Conservation (phyloP, 768 basidiomycete genomes). For the Hemileccinum impolitum region DNA sequence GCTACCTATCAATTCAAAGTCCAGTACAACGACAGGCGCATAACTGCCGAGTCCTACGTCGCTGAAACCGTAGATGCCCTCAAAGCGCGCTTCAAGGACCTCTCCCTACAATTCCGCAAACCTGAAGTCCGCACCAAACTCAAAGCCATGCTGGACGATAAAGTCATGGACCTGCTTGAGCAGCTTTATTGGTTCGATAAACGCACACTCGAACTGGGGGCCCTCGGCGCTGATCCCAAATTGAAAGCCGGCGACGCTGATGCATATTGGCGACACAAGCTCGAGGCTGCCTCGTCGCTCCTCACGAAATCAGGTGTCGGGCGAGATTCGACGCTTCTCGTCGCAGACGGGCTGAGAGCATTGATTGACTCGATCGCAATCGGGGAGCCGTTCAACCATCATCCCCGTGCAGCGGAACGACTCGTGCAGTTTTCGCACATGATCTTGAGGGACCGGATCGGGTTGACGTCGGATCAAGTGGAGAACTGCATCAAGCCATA, state of each 20-base stretch:
- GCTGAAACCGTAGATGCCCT: constrained; percentile 95
- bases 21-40: constrained; percentile 92
- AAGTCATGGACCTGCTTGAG: constrained; percentile 95
- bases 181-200: constrained; percentile 97
- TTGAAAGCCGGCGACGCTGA: constrained; percentile 75
- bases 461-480: constrained; percentile 95
- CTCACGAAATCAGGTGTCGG: constrained; percentile 97
- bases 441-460: constrained; percentile 90
- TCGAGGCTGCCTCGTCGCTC: constrained; percentile 89
- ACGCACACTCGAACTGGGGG: constrained; percentile 70
- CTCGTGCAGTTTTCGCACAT: constrained; percentile 90
- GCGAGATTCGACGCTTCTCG: constrained; percentile 88
- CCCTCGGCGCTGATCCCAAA: constrained; percentile 65
- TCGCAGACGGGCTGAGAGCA: constrained; percentile 87
- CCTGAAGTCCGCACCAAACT: constrained; percentile 86
- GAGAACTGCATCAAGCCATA: constrained; percentile 99
- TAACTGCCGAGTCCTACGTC: constrained; percentile 94
- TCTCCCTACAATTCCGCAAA: constrained; percentile 81
- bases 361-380: constrained; percentile 87
- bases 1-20: constrained; percentile 99
- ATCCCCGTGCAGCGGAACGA: constrained; percentile 85
- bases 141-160: constrained; percentile 91
- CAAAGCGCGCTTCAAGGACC: constrained; percentile 86
- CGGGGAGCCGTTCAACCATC: constrained; percentile 89
- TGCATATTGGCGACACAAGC: constrained; percentile 93